These are phyloP conservation scores for Uncinocarpus reesii DNA, from an alignment of 2,329 filamentous ascomycete genomes.

Conservation along the genomic window DNA sequence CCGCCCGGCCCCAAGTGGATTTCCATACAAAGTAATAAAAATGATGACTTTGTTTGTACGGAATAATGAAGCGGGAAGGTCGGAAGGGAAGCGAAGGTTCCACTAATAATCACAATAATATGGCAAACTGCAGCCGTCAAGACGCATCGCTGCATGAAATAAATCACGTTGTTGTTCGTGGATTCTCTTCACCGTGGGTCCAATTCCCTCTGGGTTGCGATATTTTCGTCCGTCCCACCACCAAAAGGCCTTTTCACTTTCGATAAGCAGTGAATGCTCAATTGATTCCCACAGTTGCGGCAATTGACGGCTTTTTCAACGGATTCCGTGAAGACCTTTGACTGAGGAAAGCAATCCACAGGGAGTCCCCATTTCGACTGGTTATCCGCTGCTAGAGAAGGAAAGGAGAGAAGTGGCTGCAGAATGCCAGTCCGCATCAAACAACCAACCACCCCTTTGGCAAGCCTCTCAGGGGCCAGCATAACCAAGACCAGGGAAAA, in stretches of 20 bases:
- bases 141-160: not conserved
- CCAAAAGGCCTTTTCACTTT: not conserved
- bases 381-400: not conserved
- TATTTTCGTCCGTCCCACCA: not conserved
- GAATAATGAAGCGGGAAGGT: too few species aligned
- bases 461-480: not conserved
- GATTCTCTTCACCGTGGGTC: not conserved
- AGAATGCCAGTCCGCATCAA: slow-evolving; percentile 1
- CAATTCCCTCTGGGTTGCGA: not conserved
- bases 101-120: not conserved
- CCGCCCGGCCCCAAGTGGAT: not conserved
- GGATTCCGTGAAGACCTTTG: not conserved
- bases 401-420: slow-evolving; percentile 5
- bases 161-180: not conserved
- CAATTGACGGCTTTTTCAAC: slow-evolving; percentile 7
- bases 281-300: not conserved
- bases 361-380: slow-evolving; percentile 3
- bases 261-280: not conserved
- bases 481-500: not conserved
- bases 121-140: not conserved
- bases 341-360: not conserved
- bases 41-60: not conserved
- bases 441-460: not conserved
- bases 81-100: not conserved
- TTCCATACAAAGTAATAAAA: too few species aligned